Base-by-base conservation (phyloP, 1,284 basidiomycete species). In the Nidula niveotomentosa region DNA sequence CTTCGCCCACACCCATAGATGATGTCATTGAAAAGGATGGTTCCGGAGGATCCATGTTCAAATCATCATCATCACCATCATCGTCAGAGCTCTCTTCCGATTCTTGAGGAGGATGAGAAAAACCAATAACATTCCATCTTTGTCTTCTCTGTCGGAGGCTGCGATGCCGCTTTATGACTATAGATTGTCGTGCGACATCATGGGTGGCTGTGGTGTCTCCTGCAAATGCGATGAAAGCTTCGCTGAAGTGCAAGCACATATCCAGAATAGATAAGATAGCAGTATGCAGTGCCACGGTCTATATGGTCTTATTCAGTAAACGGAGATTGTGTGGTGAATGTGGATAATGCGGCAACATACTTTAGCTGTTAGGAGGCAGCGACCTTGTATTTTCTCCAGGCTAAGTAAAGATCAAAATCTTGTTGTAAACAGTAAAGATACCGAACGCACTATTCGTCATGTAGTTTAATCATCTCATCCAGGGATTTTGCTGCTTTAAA, bases 381-480 rank as follows among this genome's bases (percentile, higher is more conserved):
- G 80, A 23, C 76, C 75, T 55, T 86, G 76, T 2, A 94, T 71
- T 51, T 76, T 82, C 37, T 83, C 76, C 13, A 90, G 74, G 62
- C 91, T 94, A 49, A 44, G 45, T 13, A 6, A 51, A 52, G 54
- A 55, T 56, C 35, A 51, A 45, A 53, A 48, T 55, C 5, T 4
- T 30, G 30, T 6, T 33, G 8, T 34, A 49, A n/a, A 33, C 34
- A 49, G 18, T 5, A 49, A 13, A 34, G 9, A 10, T 2, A 12
- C 12, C 36, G 41, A 9, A 76, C 90, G 62, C 62, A 93, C 91
- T 94, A 86, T 41, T 83, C 77, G 33, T 85, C 76, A 63, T 95
- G 92, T 3, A 88, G 60, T 23, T 71, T 69, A 50, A 94, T 89
- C 76, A 93, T 88, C 52, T 90, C 85, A 61, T 93, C 88, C 12